Conservation (phyloP, 2,329 filamentous ascomycete genomes). For the Fusarium sp. region DNA sequence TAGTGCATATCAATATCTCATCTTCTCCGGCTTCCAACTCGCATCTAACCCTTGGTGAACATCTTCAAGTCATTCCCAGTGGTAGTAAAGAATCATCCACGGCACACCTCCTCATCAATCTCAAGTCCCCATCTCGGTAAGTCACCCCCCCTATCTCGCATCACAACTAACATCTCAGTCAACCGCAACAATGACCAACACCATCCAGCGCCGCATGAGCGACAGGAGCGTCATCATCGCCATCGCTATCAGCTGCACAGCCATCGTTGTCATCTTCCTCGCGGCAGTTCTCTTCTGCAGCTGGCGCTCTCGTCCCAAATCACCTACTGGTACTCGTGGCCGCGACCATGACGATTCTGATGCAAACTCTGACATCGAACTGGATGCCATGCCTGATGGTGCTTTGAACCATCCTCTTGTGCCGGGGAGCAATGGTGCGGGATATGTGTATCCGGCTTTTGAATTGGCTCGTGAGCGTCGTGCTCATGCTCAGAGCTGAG, state of each 20-base stretch:
- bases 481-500: background rate
- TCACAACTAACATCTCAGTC: constrained; percentile 3
- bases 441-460: background rate
- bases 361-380: background rate
- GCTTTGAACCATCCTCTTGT: background rate
- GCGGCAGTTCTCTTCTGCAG: background rate
- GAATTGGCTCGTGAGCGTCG: background rate
- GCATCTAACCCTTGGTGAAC: fast-evolving
- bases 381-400: background rate
- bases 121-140: background rate
- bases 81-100: background rate
- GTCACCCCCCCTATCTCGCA: background rate
- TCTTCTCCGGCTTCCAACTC: background rate
- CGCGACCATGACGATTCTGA: background rate
- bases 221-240: background rate
- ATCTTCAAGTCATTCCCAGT: background rate
- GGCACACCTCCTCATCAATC: too few species aligned
- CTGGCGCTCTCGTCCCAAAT: background rate
- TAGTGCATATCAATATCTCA: background rate
- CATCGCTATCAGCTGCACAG: background rate
- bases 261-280: background rate
- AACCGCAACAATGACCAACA: background rate
- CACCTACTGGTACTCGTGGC: background rate
- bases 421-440: background rate
- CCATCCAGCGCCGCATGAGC: background rate